Base-by-base conservation (phyloP, 164 flowering plant species). In the Echeveria elegans region DNA sequence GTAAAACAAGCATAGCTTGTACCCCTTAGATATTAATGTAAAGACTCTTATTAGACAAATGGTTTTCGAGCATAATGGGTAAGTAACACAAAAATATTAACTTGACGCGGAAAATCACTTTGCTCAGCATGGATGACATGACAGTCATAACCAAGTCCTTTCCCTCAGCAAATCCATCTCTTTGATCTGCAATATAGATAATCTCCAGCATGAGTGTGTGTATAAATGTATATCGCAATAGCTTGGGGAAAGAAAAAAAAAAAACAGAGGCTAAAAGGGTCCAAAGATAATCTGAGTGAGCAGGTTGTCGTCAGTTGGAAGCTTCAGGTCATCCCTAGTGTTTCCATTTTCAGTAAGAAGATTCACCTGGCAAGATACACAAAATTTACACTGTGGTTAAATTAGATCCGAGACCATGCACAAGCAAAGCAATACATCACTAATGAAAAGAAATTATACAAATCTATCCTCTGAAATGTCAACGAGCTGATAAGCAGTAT, bases 381-480 rank as follows among this genome's bases (percentile, higher is more conserved):
- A 29, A 28, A 31, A 34, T 34, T 34, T 34, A n/a, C n/a, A n/a
- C n/a, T n/a, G n/a, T n/a, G n/a, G n/a, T n/a, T n/a, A 34, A 34
- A 34, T 34, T 34, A 34, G 37, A 34, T n/a, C n/a, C n/a, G n/a
- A n/a, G n/a, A n/a, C n/a, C n/a, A n/a, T 34, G 7, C 7, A 34
- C 37, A 34, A 34, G 7, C 37, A 34, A 63, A 36, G n/a, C 26
- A 14, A 23, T 14, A 28, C 11, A 23, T 2, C 5, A 26, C 28
- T 12, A 24, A 19, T 14, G 15, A 38, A 36, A 43, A 23, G 63
- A 65, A 21, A 23, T 11, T 81, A 68, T 71, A 81, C 83, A 73
- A 83, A 82, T 41, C 87, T 85, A 82, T 83, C 87, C 67, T 83
- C 87, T 62, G 84, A 75, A 12, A 85, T 83, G 52, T 85, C 89